These are phyloP conservation scores for Chenopodium suecicum DNA, from an alignment of 148 eudicot genomes.

Conservation along the genomic window DNA sequence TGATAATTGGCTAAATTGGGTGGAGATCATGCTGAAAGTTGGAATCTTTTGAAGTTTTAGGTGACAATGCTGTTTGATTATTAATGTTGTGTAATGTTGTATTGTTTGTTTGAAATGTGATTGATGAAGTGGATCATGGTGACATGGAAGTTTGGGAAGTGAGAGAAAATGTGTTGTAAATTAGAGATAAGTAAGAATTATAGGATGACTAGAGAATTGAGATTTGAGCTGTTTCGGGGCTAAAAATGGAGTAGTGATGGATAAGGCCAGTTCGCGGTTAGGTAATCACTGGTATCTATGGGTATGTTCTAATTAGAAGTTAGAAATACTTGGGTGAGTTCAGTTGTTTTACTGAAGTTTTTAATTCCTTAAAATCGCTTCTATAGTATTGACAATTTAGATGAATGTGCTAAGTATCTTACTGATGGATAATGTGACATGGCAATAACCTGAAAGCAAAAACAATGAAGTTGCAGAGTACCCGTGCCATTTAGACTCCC, in stretches of 20 bases:
- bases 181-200: neutral
- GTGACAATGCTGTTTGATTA: neutral
- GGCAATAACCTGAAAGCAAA: too few species aligned
- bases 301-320: neutral
- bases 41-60: neutral
- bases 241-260: neutral
- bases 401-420: neutral
- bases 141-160: neutral
- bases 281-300: neutral
- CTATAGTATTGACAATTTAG: neutral
- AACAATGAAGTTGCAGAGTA: too few species aligned
- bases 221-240: neutral
- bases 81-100: neutral
- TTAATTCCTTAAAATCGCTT: neutral
- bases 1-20: neutral
- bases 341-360: neutral
- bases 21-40: neutral
- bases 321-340: too few species aligned
- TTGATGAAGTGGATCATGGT: neutral
- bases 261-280: neutral
- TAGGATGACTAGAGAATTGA: neutral
- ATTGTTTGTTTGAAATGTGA: neutral
- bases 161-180: neutral
- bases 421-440: neutral
- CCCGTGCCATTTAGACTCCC: too few species aligned